Percentiles rank a stretch among this genome's conserved stretches.
These are phyloP conservation scores for Termitomyces sp. DNA, from an alignment of 768 basidiomycete genomes.

Conservation along the genomic window DNA sequence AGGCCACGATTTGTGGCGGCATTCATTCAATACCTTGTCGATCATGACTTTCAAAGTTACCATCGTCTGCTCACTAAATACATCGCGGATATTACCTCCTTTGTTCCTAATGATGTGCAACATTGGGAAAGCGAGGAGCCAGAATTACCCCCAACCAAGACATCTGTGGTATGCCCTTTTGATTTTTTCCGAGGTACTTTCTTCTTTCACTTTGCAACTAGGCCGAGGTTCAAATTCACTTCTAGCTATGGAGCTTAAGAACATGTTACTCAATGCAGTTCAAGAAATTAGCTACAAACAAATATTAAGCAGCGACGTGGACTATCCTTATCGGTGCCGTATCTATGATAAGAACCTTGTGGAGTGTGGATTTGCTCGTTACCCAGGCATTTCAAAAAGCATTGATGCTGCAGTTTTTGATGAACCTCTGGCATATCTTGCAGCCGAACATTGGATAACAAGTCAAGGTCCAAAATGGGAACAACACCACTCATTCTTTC, in stretches of 20 bases:
- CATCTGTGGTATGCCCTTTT: not conserved
- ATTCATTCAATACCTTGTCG: not conserved
- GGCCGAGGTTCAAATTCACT: not conserved
- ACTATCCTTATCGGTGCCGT: not conserved
- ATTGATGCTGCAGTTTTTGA: not conserved
- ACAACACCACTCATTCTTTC: not conserved
- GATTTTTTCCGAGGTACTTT: not conserved
- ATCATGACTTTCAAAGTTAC: not conserved
- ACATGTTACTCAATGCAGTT: not conserved
- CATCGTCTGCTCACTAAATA: not conserved
- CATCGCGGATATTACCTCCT: not conserved
- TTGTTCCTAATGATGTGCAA: not conserved
- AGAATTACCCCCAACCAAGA: not conserved
- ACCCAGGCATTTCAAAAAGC: not conserved
- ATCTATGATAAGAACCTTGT: not conserved
- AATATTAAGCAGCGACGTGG: not conserved
- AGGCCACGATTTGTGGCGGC: not conserved
- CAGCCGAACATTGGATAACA: not conserved
- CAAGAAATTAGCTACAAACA: not conserved
- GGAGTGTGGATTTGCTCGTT: slow-evolving; percentile 1
- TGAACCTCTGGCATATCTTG: not conserved
- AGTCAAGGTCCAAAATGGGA: not conserved
- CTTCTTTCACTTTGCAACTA: not conserved
- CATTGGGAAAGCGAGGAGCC: not conserved
- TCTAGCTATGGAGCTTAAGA: not conserved